These are phyloP conservation scores for Lophiotrema nucula DNA, from an alignment of 495 filamentous ascomycete species.

Conservation along the genomic window DNA sequence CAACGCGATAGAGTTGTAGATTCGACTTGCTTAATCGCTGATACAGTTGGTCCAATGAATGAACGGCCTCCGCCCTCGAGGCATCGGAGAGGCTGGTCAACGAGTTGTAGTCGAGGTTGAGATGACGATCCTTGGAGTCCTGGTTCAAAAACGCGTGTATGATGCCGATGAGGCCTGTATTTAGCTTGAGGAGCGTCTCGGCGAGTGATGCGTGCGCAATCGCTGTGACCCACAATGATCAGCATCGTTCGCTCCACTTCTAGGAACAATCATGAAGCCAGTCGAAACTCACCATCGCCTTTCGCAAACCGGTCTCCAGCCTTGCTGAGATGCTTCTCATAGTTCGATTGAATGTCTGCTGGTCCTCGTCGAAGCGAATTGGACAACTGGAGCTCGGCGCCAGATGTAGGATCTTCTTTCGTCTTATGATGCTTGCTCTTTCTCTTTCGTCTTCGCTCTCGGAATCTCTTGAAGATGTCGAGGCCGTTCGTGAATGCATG, in stretches of 20 bases:
- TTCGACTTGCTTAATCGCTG: slow-evolving; percentile 34
- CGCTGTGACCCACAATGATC: slow-evolving; percentile 1
- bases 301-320: slow-evolving; percentile 37
- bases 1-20: slow-evolving; percentile 16
- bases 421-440: slow-evolving; percentile 26
- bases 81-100: slow-evolving; percentile 42
- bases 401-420: background rate
- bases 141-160: slow-evolving; percentile 42
- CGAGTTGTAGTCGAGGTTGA: slow-evolving; percentile 41
- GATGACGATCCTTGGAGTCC: slow-evolving; percentile 24
- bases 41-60: slow-evolving; percentile 38
- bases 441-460: slow-evolving; percentile 28
- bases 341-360: slow-evolving; percentile 36
- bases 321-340: slow-evolving; percentile 32
- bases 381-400: slow-evolving; percentile 34
- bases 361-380: slow-evolving; percentile 38
- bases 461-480: slow-evolving; percentile 33
- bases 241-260: background rate
- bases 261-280: slow-evolving; percentile 9
- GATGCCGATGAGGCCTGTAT: slow-evolving; percentile 45
- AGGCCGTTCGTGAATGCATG: slow-evolving; percentile 34
- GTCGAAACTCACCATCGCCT: slow-evolving; percentile 39
- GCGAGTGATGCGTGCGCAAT: slow-evolving; percentile 33
- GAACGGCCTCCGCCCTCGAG: slow-evolving; percentile 39
- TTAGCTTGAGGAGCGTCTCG: slow-evolving; percentile 42